Conservation (phyloP, 2,329 filamentous ascomycete species). For the Cladosporium sp. region DNA sequence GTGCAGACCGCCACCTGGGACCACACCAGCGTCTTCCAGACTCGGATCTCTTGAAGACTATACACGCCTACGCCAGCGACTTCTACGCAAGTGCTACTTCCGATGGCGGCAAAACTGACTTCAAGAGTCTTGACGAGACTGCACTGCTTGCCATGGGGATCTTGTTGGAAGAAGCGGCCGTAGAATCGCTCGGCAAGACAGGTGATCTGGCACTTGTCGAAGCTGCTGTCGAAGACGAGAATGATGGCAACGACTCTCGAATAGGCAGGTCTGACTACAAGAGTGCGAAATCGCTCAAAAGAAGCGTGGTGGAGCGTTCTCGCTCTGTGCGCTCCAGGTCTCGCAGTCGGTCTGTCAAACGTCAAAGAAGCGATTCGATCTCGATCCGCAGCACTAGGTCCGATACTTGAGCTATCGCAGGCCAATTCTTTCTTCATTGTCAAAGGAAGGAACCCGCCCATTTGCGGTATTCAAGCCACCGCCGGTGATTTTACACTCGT, state of each 20-base stretch:
- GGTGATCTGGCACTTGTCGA: constrained; percentile 72
- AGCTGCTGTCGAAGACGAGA: constrained; percentile 21
- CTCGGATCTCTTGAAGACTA: constrained; percentile 63
- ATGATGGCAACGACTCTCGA: background rate
- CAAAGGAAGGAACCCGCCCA: no score
- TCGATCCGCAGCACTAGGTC: background rate
- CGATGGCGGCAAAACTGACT: constrained; percentile 33
- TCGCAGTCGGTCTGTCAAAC: constrained; percentile 6
- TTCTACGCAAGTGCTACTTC: constrained; percentile 52
- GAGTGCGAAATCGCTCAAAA: background rate
- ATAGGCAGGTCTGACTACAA: background rate
- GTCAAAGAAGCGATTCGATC: background rate
- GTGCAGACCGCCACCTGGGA: constrained; percentile 56
- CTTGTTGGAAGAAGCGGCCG: constrained; percentile 66
- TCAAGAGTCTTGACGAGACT: constrained; percentile 70
- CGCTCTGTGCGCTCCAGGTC: background rate
- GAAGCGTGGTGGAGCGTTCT: background rate
- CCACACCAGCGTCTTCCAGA: constrained; percentile 54
- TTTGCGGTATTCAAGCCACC: no score
- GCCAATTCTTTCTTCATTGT: no score
- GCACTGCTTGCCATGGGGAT: constrained; percentile 72
- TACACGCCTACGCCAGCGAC: constrained; percentile 65
- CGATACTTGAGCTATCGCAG: background rate
- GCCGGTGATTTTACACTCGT: no score
- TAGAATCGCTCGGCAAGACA: constrained; percentile 56